phyloP scores from a whole-genome alignment of 192 early-diverging fungal species.

The Coemansia sp. region DNA sequence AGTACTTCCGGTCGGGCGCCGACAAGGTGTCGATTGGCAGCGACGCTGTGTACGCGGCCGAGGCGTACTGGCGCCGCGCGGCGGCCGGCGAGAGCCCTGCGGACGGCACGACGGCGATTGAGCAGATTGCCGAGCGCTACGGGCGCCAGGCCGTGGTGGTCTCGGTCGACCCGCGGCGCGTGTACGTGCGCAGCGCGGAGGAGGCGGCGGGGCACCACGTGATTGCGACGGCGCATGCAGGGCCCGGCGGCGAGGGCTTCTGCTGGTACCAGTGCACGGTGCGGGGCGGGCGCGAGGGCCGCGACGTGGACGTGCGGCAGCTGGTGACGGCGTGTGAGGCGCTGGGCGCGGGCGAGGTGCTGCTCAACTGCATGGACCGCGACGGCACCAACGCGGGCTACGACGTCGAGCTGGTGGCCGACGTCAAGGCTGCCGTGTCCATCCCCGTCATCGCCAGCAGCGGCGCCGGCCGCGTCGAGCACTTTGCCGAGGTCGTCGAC shows the following conservation, averaged over 20 bases:
- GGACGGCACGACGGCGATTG: constrained; percentile 83
- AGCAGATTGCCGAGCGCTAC: constrained; percentile 91
- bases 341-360: constrained; percentile 94
- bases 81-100: constrained; percentile 27
- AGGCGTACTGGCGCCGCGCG: constrained; percentile 69
- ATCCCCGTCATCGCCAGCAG: constrained; percentile 99
- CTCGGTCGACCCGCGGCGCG: constrained; percentile 93
- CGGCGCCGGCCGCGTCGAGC: constrained; percentile 84
- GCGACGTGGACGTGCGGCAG: constrained; percentile 92
- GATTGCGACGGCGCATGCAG: constrained; percentile 65
- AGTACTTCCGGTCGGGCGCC: constrained; percentile 98
- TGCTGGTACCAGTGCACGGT: constrained; percentile 99
- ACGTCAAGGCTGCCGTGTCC: constrained; percentile 72
- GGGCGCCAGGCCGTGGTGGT: constrained; percentile 98
- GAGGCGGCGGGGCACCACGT: constrained; percentile 70
- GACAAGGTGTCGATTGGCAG: constrained; percentile 99
- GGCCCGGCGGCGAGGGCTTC: constrained; percentile 89
- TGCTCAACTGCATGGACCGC: constrained; percentile 98
- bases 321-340: constrained; percentile 83
- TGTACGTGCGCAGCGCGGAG: constrained; percentile 80
- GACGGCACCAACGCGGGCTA: constrained; percentile 98
- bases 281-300: constrained; percentile 93
- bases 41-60: constrained; percentile 98
- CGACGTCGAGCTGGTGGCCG: constrained; percentile 80
- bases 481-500: constrained; percentile 88